Percentiles rank a stretch among this genome's conserved stretches.
Conservation (phyloP, 345 rosid species). For the Aquilaria sinensis region DNA sequence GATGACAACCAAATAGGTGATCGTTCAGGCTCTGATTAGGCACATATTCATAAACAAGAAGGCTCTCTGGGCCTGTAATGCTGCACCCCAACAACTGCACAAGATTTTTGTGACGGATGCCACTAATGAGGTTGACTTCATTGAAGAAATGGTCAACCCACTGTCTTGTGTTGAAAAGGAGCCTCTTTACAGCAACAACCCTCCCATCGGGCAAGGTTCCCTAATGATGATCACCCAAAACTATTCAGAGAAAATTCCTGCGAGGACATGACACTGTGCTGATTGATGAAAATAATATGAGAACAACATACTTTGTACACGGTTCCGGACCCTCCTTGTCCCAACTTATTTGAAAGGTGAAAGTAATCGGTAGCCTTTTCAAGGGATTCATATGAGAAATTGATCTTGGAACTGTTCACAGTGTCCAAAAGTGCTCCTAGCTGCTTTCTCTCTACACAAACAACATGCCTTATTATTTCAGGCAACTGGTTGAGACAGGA, state of each 20-base stretch:
- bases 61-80: constrained; percentile 88
- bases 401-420: constrained; percentile 66
- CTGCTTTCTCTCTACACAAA: constrained; percentile 49
- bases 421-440: constrained; percentile 45
- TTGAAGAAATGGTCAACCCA: constrained; percentile 98
- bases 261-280: constrained; percentile 1
- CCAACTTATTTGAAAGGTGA: constrained; percentile 54
- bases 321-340: constrained; percentile 93
- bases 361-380: constrained; percentile 83
- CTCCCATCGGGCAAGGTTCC: constrained; percentile 63
- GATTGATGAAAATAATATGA: background rate
- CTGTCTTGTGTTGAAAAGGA: constrained; percentile 78
- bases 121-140: constrained; percentile 83
- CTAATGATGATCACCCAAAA: constrained; percentile 16
- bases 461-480: background rate
- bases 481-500: background rate
- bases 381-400: constrained; percentile 63
- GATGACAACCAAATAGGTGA: constrained; percentile 44
- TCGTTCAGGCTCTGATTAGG: constrained; percentile 76
- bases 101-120: constrained; percentile 72
- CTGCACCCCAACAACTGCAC: constrained; percentile 83
- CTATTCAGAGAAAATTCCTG: constrained; percentile 7
- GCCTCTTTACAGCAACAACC: constrained; percentile 77
- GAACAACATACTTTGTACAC: constrained; percentile 56
- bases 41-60: constrained; percentile 75